A percentile compares a stretch with the other conserved stretches of the same genome.
Conservation (phyloP, 371 early-diverging fungal species). For the Mortierella sp. region DNA sequence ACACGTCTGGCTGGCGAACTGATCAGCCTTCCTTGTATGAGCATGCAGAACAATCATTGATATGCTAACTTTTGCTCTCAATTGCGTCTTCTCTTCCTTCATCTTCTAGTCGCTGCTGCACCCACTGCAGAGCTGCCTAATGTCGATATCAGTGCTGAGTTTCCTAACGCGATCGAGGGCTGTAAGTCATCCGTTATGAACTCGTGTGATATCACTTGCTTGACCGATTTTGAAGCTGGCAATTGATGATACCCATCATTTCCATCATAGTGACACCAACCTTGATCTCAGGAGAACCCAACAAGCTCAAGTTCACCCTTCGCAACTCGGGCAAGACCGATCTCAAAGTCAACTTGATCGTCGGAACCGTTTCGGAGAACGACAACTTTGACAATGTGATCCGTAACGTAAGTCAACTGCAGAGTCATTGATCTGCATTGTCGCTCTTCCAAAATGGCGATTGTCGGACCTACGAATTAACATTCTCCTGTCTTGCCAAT, state of each 20-base stretch:
- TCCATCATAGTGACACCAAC: conserved; percentile 32
- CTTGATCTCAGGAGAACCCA: conserved; percentile 48
- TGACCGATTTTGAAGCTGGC: background rate
- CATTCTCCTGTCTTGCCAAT: too few species aligned
- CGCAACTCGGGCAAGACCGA: conserved; percentile 50
- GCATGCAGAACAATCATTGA: too few species aligned
- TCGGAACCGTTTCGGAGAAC: conserved; percentile 35
- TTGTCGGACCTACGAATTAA: too few species aligned
- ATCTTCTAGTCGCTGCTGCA: conserved; percentile 36
- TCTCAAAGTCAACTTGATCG: conserved; percentile 48
- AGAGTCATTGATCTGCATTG: background rate
- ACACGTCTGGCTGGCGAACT: background rate
- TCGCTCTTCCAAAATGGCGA: background rate
- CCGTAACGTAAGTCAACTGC: conserved; percentile 40
- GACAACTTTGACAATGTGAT: conserved; percentile 39
- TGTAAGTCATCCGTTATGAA: conserved; percentile 27
- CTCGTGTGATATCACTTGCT: too few species aligned
- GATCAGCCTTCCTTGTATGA: conserved; percentile 1
- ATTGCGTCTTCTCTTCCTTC: background rate
- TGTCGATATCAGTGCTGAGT: conserved; percentile 34
- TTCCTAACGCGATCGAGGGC: conserved; percentile 50
- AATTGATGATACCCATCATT: background rate
- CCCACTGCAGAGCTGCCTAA: conserved; percentile 18
- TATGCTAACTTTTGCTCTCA: background rate
- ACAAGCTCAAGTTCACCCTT: conserved; percentile 48